Base-by-base conservation (phyloP, 2,329 filamentous ascomycete genomes). In the Penicillium sclerotigenum region DNA sequence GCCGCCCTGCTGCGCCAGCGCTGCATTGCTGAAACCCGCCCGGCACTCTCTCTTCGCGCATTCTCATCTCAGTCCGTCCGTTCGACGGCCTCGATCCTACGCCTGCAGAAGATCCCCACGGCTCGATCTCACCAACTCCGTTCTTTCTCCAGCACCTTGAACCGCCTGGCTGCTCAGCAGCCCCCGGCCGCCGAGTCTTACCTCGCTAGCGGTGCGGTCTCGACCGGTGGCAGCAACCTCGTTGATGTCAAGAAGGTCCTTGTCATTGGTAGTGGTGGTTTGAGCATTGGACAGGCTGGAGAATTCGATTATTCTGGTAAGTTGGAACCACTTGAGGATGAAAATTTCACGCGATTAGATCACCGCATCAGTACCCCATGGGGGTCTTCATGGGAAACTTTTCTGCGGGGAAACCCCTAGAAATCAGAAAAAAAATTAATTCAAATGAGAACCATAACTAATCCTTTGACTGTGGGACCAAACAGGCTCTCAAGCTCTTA, bases 271-370 rank as follows among this genome's bases (percentile, higher is more conserved):
- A 92, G 88, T 78, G 93, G 93, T 79, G 93, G 93, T 76, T 83
- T 97, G 66, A 91, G 90, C 74, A 97, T 97, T 84, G 93, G 93
- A 62, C 93, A 97, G 79, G 93, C 93, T 63, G 93, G 93, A 79
- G 93, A 97, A 80, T 97, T 97, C 70, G 93, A 97, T 79, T 97
- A 97, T 77, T 97, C 94, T 75, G 93, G 91, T 96, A 81, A 65
- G 87, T 82, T 61, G 63, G 22, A 47, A 50, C 31, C 16, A 41
- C 22, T 34, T 34, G 26, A 36, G 31, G n/a, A 40, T 20, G 14
- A 10, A 41, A 38, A 11, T 22, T 7, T 20, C 9, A 22, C 18
- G 11, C 22, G 37, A 31, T 34, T 47, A 5, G n/a, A 13, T 41
- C 22, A 20, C 13, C 20, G n/a, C 14, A 47, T 34, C 22, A 52